phyloP scores from a whole-genome alignment of 148 eudicot species.

The Chenopodium berlandieri region DNA sequence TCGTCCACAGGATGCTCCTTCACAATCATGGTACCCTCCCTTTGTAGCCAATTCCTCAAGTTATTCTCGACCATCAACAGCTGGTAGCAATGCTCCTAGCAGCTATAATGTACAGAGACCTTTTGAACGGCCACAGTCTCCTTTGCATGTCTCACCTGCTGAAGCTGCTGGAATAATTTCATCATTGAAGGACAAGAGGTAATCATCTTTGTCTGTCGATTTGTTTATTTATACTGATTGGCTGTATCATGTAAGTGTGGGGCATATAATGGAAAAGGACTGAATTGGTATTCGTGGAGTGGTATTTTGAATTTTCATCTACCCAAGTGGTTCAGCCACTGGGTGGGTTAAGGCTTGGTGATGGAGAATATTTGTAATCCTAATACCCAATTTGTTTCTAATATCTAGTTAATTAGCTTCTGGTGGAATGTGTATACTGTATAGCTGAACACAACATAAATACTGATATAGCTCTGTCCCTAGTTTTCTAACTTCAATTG shows the following conservation, averaged over 20 bases:
- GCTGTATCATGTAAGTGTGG: neutral
- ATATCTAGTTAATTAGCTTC: neutral
- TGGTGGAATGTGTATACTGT: neutral
- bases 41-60: slow-evolving; percentile 52
- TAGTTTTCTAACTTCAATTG: neutral
- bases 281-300: neutral
- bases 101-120: slow-evolving; percentile 49
- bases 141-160: slow-evolving; percentile 77
- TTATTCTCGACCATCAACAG: slow-evolving; percentile 70
- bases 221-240: neutral
- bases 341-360: neutral
- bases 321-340: neutral
- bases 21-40: slow-evolving; percentile 78
- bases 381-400: too few species aligned
- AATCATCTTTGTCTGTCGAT: neutral
- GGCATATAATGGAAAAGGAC: neutral
- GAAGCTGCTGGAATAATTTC: slow-evolving; percentile 84
- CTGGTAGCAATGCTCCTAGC: slow-evolving; percentile 51
- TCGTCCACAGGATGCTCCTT: slow-evolving; percentile 52
- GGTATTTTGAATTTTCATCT: neutral
- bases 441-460: too few species aligned
- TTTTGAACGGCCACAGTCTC: slow-evolving; percentile 50
- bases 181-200: slow-evolving; percentile 71
- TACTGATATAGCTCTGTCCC: neutral
- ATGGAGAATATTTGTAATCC: neutral